Conservation (phyloP, 345 rosid genomes). For the Hevea brasiliensis region DNA sequence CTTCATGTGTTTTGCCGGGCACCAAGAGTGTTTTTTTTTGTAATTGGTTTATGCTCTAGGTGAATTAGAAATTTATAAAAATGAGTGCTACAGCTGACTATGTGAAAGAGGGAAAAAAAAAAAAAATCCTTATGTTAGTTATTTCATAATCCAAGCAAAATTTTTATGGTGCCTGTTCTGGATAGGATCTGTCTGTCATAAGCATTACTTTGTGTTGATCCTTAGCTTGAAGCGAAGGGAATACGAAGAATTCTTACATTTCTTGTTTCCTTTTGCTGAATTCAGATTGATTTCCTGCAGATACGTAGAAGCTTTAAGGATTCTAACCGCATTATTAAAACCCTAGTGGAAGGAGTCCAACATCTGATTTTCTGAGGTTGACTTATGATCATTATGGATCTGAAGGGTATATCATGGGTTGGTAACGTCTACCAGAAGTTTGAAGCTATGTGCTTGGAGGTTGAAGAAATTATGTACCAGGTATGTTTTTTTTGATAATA, state of each 20-base stretch:
- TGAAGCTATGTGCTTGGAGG: slow-evolving; percentile 90
- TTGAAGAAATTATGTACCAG: slow-evolving; percentile 82
- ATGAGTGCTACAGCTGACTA: neutral
- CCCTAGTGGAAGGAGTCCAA: slow-evolving; percentile 7
- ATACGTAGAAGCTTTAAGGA: slow-evolving; percentile 4
- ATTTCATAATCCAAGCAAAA: neutral
- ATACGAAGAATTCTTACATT: neutral
- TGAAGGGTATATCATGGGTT: slow-evolving; percentile 69
- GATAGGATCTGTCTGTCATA: neutral
- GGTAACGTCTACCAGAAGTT: slow-evolving; percentile 76
- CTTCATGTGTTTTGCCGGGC: neutral
- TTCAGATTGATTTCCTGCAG: slow-evolving; percentile 14
- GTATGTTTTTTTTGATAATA: slow-evolving; percentile 29
- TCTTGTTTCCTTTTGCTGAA: neutral
- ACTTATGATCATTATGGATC: slow-evolving; percentile 45
- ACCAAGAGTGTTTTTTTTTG: no score
- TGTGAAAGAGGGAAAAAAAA: neutral
- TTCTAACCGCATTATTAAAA: neutral
- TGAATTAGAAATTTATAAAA: slow-evolving; percentile 6
- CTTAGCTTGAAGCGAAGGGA: neutral
- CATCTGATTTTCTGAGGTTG: slow-evolving; percentile 15
- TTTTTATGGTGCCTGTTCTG: neutral
- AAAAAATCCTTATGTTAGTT: neutral
- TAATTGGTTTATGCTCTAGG: neutral
- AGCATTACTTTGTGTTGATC: neutral